Evolutionary conservation across 345 rosid genomes (phyloP).

Genomic region (Microcos paniculata): DNA sequence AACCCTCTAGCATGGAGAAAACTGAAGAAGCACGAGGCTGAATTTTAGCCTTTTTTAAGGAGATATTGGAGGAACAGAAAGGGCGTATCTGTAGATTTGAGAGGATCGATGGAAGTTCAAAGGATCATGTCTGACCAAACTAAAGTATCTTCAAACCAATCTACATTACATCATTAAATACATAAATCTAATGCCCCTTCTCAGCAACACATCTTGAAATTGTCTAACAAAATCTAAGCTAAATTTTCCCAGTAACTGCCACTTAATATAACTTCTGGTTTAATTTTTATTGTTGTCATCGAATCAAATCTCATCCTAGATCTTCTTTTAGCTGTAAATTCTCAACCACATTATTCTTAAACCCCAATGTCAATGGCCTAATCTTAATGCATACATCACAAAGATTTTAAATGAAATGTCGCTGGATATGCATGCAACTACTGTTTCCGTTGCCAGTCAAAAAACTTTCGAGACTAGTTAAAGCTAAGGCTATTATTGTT

Average conservation of each 20-base stretch:
- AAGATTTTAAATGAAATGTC: constrained; percentile 23
- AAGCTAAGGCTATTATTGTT: background rate
- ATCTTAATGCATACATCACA: constrained; percentile 39
- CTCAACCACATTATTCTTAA: constrained; percentile 20
- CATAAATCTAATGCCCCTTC: constrained; percentile 16
- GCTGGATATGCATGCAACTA: constrained; percentile 28
- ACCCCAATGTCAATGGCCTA: constrained; percentile 26
- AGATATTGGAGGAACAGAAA: constrained; percentile 33
- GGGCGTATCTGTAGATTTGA: constrained; percentile 31
- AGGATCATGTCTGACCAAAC: constrained; percentile 35
- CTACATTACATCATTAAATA: constrained; percentile 31
- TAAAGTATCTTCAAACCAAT: constrained; percentile 31
- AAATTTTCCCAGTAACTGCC: constrained; percentile 42
- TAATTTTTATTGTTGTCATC: background rate
- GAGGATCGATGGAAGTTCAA: constrained; percentile 30
- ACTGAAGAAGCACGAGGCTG: constrained; percentile 46
- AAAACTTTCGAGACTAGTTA: background rate
- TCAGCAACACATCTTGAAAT: constrained; percentile 17
- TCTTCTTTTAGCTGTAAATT: constrained; percentile 26
- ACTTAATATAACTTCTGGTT: constrained; percentile 10
- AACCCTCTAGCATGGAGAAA: constrained; percentile 18
- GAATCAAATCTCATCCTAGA: constrained; percentile 35
- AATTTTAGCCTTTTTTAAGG: constrained; percentile 54
- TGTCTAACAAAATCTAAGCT: constrained; percentile 3
- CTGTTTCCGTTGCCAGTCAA: constrained; percentile 20